Evolutionary conservation across 2,329 filamentous ascomycete species (phyloP).

Genomic region (Gnomoniopsis smithogilvyi): DNA sequence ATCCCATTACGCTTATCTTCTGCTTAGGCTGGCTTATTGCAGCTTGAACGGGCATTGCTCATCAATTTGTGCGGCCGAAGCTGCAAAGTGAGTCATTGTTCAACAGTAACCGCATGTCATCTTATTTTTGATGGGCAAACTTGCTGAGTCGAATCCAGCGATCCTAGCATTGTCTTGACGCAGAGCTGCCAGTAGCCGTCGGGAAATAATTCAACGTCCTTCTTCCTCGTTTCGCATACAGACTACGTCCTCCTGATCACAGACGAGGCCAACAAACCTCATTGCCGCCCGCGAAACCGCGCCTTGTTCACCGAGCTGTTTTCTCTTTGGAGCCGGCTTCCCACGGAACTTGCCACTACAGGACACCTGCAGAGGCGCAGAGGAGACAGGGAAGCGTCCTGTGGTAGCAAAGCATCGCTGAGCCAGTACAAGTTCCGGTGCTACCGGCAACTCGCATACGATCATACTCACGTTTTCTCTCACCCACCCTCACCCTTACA

Average conservation of each 20-base stretch:
- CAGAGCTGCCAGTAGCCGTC: constrained; percentile 19
- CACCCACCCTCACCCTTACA: neutral
- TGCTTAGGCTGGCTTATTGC: neutral
- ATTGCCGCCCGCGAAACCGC: neutral
- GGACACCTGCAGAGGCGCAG: neutral
- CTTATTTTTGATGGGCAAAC: constrained; percentile 1
- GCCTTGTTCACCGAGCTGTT: constrained; percentile 1
- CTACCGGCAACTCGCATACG: neutral
- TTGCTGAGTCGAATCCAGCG: constrained; percentile 12
- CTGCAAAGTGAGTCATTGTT: neutral
- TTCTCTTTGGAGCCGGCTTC: neutral
- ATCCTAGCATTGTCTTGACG: constrained; percentile 11
- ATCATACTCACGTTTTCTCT: neutral
- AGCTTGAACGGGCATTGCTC: neutral
- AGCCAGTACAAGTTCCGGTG: neutral
- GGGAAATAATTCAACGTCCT: neutral
- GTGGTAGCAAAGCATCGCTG: neutral
- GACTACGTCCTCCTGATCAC: neutral
- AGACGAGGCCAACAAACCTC: neutral
- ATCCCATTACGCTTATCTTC: no score
- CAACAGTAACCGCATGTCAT: neutral
- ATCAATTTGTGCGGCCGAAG: neutral
- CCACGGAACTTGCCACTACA: constrained; percentile 10
- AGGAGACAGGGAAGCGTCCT: no score
- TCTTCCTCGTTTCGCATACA: constrained; percentile 7